Conservation (phyloP, 1,284 basidiomycete species). For the Cerioporus squamosus region DNA sequence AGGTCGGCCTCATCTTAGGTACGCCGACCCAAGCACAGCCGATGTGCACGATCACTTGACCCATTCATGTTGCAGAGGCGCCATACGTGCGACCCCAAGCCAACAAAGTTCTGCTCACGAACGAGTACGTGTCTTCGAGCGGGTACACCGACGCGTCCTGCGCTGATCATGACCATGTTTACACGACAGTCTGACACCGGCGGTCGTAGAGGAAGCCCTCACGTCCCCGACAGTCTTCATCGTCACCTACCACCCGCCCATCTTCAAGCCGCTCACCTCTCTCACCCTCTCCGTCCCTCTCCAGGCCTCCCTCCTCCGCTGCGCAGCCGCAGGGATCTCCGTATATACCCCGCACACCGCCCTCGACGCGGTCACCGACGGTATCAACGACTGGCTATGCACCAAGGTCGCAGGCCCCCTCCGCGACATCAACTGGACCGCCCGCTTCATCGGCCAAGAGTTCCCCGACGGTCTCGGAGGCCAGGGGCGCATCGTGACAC, state of each 20-base stretch:
- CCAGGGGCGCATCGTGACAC: slow-evolving; percentile 68
- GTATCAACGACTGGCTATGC: slow-evolving; percentile 85
- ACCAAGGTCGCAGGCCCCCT: slow-evolving; percentile 25
- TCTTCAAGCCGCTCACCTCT: slow-evolving; percentile 83
- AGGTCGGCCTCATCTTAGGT: slow-evolving; percentile 89
- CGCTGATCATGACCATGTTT: no score
- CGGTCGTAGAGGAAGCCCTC: slow-evolving; percentile 80
- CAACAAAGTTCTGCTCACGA: slow-evolving; percentile 79
- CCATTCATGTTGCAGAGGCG: slow-evolving; percentile 58
- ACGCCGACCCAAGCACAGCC: not conserved
- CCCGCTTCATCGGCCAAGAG: slow-evolving; percentile 25
- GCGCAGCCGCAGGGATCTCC: slow-evolving; percentile 82
- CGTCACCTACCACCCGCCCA: slow-evolving; percentile 89
- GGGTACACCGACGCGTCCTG: no score
- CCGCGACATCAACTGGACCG: slow-evolving; percentile 18
- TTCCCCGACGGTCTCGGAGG: slow-evolving; percentile 48
- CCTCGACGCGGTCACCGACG: slow-evolving; percentile 80
- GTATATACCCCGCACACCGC: slow-evolving; percentile 90
- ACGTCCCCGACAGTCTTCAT: slow-evolving; percentile 66
- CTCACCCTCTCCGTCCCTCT: slow-evolving; percentile 81
- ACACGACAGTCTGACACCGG: slow-evolving; percentile 68
- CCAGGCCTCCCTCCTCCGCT: slow-evolving; percentile 79
- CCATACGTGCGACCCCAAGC: slow-evolving; percentile 60
- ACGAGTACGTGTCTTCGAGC: slow-evolving; percentile 64
- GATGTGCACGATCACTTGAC: not conserved